A percentile compares a stretch with the other conserved stretches of the same genome.
Evolutionary conservation across 495 filamentous ascomycete species (phyloP).

Genomic region (Penicillium desertorum): DNA sequence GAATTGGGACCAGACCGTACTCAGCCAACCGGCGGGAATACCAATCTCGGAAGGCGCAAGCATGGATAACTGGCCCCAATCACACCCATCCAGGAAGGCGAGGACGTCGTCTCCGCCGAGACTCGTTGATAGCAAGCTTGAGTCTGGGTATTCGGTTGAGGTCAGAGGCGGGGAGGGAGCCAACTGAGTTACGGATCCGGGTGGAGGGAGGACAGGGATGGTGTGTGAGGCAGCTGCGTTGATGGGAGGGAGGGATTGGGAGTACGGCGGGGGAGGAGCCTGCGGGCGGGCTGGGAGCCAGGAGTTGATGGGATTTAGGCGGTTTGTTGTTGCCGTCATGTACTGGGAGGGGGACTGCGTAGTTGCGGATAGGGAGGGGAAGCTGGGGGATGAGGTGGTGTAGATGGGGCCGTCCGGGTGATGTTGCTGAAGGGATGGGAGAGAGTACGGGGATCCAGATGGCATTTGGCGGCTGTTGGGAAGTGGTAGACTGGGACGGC

Average conservation of each 20-base stretch:
- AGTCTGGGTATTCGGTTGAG: slow-evolving; percentile 32
- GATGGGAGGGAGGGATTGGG: slow-evolving; percentile 45
- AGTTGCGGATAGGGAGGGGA: slow-evolving; percentile 37
- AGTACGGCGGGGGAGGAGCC: slow-evolving; percentile 40
- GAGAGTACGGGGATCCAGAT: slow-evolving; percentile 42
- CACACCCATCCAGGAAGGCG: slow-evolving; percentile 48
- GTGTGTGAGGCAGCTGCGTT: slow-evolving; percentile 33
- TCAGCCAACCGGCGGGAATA: slow-evolving; percentile 43
- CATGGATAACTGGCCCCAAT: slow-evolving; percentile 38
- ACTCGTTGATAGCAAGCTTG: slow-evolving; percentile 36
- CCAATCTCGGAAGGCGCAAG: slow-evolving; percentile 38
- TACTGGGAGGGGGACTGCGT: slow-evolving; percentile 38
- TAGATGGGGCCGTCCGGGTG: slow-evolving; percentile 42
- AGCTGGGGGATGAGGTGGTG: slow-evolving; percentile 38
- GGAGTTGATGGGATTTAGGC: slow-evolving; percentile 44
- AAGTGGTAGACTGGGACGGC: slow-evolving; percentile 46
- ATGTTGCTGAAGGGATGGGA: slow-evolving; percentile 45
- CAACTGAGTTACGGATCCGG: slow-evolving; percentile 35
- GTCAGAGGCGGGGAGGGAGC: slow-evolving; percentile 42
- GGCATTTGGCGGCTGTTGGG: slow-evolving; percentile 39
- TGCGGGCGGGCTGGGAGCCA: slow-evolving; percentile 41
- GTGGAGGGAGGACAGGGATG: slow-evolving; percentile 38
- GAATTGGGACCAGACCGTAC: slow-evolving; percentile 43
- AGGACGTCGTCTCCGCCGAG: slow-evolving; percentile 50
- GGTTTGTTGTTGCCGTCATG: slow-evolving; percentile 33